Base-by-base conservation (phyloP, 1,284 basidiomycete genomes). In the Ustilago crameri region DNA sequence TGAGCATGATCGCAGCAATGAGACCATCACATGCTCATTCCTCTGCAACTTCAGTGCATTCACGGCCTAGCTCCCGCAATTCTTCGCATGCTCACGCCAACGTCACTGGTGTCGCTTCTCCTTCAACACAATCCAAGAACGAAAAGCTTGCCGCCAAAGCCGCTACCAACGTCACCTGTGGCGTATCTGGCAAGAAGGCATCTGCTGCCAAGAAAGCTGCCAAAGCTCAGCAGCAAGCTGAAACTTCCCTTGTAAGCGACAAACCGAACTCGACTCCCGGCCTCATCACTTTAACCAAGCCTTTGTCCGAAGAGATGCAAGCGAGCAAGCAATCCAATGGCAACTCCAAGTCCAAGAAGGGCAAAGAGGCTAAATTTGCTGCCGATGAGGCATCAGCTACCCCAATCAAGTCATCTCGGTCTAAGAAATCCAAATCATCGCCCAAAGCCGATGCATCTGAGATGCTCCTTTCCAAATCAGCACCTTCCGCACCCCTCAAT, bases 1-100 rank as follows among this genome's bases (percentile, higher is more conserved):
- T 35, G 55, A 65, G 46, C 45, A 76, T 76, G 75, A 75, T 76
- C n/a, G 75, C 75, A 22, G 75, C 75, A n/a, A 76, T 76, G 75
- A 62, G 75, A 44, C 68, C 75, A 56, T 53, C 60, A 37, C 67
- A 70, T 48, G 48, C 46, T 23, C 62, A 76, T 53, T 43, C 60
- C 20, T 51, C 58, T 44, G 54, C 68, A 52, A 42, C 75, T n/a
- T 64, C 66, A 12, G 42, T 57, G 23, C 72, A 70, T 35, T 76
- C 74, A 7, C 56, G 73, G 52, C 68, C 68, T 22, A 67, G 56
- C 44, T 75, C 73, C 18, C 64, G 73, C 37, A 65, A 61, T 37
- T 75, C 73, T 4, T 55, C 46, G 43, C 63, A 75, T 44, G 26
- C 46, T 40, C 63, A 75, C 44, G 26, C 49, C 49, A 61, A 45